Evolutionary conservation across 2,329 filamentous ascomycete species (phyloP).

Genomic region (Penicillium sp.): DNA sequence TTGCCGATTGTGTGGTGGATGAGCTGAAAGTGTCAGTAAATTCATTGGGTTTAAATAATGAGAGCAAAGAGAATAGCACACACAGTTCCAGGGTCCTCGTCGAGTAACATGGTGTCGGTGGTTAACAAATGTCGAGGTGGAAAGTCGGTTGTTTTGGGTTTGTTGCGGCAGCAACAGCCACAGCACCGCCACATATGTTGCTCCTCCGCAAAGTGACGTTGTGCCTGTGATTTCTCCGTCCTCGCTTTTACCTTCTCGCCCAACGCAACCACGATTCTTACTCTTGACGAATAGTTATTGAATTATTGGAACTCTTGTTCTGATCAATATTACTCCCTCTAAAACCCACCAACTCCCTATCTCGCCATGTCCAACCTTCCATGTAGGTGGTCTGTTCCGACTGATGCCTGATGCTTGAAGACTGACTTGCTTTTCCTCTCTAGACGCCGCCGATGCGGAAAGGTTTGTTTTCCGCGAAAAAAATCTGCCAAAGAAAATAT

Average conservation of each 20-base stretch:
- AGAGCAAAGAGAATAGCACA: conserved; percentile 26
- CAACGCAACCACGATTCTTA: background rate
- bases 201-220: conserved; percentile 32
- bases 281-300: background rate
- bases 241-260: background rate
- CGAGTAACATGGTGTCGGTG: conserved; percentile 76
- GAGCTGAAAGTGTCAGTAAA: conserved; percentile 56
- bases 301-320: background rate
- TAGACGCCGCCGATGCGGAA: conserved; percentile 97
- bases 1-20: conserved; percentile 89
- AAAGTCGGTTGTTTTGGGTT: conserved; percentile 22
- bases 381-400: conserved; percentile 40
- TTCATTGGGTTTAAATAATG: background rate
- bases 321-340: background rate
- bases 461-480: conserved; percentile 58
- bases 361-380: conserved; percentile 50
- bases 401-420: background rate
- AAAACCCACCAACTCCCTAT: background rate
- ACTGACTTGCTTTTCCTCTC: conserved; percentile 15
- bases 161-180: conserved; percentile 45
- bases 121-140: background rate
- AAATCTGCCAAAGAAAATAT: background rate
- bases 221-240: conserved; percentile 16
- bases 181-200: conserved; percentile 40
- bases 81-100: conserved; percentile 87